A percentile compares a stretch with the other conserved stretches of the same genome.
Conservation (phyloP, 2,329 filamentous ascomycete species). For the Tolypocladium tropicale region DNA sequence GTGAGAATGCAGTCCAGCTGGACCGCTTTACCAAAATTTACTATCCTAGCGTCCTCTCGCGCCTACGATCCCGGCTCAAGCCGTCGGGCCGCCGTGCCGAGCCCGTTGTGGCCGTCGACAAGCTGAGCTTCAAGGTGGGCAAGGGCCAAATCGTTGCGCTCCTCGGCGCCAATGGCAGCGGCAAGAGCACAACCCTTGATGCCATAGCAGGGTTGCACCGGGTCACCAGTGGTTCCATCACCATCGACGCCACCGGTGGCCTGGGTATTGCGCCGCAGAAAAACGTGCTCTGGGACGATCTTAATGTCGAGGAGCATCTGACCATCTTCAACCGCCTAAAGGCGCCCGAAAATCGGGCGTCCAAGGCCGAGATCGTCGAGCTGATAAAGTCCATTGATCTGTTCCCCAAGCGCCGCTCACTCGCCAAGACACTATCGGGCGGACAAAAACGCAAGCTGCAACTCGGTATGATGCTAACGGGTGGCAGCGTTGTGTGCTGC, state of each 20-base stretch:
- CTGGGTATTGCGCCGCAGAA: conserved; percentile 86
- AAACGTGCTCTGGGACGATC: conserved; percentile 85
- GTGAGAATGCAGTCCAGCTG: conserved; percentile 54
- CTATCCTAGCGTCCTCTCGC: conserved; percentile 50
- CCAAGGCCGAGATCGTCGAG: conserved; percentile 46
- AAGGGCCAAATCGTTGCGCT: conserved; percentile 79
- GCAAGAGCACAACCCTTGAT: conserved; percentile 84
- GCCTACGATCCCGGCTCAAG: conserved; percentile 33
- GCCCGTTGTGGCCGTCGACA: conserved; percentile 68
- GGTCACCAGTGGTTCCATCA: conserved; percentile 65
- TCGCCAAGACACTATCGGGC: conserved; percentile 70
- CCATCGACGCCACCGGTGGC: conserved; percentile 66
- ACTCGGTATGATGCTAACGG: conserved; percentile 90
- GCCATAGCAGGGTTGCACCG: conserved; percentile 75
- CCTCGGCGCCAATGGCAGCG: conserved; percentile 80
- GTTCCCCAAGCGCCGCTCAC: conserved; percentile 59
- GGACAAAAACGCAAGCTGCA: conserved; percentile 91
- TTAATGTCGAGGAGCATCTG: conserved; percentile 80
- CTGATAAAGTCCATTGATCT: conserved; percentile 67
- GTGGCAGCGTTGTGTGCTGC: conserved; percentile 78
- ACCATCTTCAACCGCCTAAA: conserved; percentile 78
- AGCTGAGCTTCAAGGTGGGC: conserved; percentile 59
- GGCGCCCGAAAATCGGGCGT: conserved; percentile 44
- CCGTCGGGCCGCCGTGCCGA: conserved; percentile 28
- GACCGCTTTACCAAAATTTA: conserved; percentile 72